These are phyloP conservation scores for Thyridium curvatum DNA, from an alignment of 2,329 filamentous ascomycete species.

Conservation along the genomic window DNA sequence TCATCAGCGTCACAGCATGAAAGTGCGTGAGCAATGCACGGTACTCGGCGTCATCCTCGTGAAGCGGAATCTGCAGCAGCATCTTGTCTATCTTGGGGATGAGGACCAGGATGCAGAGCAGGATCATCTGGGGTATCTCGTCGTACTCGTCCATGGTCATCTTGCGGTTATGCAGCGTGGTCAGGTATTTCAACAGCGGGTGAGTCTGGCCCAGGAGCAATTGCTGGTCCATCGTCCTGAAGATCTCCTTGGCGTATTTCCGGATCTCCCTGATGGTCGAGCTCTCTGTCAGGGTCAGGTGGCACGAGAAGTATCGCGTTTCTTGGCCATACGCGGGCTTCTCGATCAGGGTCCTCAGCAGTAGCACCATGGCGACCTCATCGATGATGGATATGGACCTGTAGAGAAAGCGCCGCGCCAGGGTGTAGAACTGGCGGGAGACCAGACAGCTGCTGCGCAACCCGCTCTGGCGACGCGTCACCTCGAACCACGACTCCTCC, in stretches of 20 bases:
- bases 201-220: slow-evolving; percentile 1
- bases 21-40: slow-evolving; percentile 8
- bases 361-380: slow-evolving; percentile 12
- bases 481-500: slow-evolving; percentile 17
- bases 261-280: slow-evolving; percentile 11
- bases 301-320: slow-evolving; percentile 15
- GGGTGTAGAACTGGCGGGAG: slow-evolving; percentile 8
- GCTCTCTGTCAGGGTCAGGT: slow-evolving; percentile 13
- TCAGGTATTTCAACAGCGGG: slow-evolving; percentile 1
- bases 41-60: slow-evolving; percentile 13
- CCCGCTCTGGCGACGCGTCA: slow-evolving; percentile 14
- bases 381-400: slow-evolving; percentile 11
- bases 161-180: background rate
- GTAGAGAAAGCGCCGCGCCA: slow-evolving; percentile 15
- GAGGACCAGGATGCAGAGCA: slow-evolving; percentile 11
- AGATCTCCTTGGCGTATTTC: slow-evolving; percentile 6
- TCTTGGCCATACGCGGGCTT: slow-evolving; percentile 9
- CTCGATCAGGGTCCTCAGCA: slow-evolving; percentile 15
- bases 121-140: slow-evolving; percentile 11
- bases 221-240: slow-evolving; percentile 6
- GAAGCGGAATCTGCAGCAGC: slow-evolving; percentile 16
- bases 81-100: slow-evolving; percentile 12
- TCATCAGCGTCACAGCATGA: background rate
- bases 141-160: slow-evolving; percentile 8
- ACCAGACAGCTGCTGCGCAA: slow-evolving; percentile 13